Base-by-base conservation (phyloP, 1,284 basidiomycete genomes). In the Rhodofomes roseus region DNA sequence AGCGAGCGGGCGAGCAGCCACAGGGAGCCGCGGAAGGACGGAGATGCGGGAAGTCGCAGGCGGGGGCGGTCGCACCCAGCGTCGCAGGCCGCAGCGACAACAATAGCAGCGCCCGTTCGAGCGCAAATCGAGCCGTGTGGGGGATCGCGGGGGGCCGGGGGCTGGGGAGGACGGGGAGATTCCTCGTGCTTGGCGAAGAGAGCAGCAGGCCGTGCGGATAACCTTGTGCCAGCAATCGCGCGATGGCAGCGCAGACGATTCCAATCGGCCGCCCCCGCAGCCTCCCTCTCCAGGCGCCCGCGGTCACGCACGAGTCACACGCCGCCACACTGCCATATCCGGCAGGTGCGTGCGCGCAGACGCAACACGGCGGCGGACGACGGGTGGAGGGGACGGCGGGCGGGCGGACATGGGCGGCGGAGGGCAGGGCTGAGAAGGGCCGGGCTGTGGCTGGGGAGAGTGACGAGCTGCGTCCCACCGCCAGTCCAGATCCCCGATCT, bases 401-500 rank as follows among this genome's bases (percentile, higher is more conserved):
- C 37, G 37, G 37, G 37, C 37, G 37, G 37, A 39, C 37, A 39
- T 39, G 27, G 31, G 34, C 50, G 27, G 20, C 12, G 29, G 29
- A 52, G 50, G 48, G 18, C 29, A 16, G 50, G 22, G 34, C 31
- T 20, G 29, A 25, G 27, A 52, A 37, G 20, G 50, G 31, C 31
- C 31, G 31, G 31, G 18, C 29, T 18, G 12, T 14, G 23, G 12
- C 34, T 36, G 37, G 14, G 37, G 16, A 3, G 50, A 51, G 50
- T 51, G 50, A 52, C 50, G 50, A 36, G 31, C 9, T 52, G 50
- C 50, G 50, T 52, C 50, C 50, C 50, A 52, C 50, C 50, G 50
- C 50, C 50, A 52, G 50, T 52, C 50, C 50, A 52, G 50, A 52
- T 52, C 50, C 50, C 50, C 50, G 50, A 52, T 52, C 50, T 52